Conservation (phyloP, 2,329 filamentous ascomycete genomes). For the Aspergillus aculeatus region DNA sequence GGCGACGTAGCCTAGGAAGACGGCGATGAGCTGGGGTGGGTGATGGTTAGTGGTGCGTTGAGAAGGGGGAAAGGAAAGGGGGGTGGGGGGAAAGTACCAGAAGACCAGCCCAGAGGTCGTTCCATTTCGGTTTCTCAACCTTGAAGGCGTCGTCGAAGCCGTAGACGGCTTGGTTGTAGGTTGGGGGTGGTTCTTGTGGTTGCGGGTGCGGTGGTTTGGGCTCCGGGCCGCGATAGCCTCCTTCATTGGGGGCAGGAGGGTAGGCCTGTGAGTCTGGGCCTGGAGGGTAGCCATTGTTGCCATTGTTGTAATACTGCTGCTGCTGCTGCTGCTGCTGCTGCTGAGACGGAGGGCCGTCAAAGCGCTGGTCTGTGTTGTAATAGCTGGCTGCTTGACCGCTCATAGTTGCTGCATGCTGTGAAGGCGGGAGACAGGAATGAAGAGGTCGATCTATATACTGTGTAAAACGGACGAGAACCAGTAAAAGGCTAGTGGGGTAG, state of each 20-base stretch:
- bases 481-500: background rate
- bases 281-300: conserved; percentile 15
- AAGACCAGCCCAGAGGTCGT: conserved; percentile 85
- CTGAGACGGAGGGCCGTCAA: conserved; percentile 17
- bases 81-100: conserved; percentile 56
- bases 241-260: conserved; percentile 10
- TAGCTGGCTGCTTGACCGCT: conserved; percentile 40
- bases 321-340: conserved; percentile 21
- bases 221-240: conserved; percentile 15
- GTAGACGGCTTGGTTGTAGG: conserved; percentile 37
- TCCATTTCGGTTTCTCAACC: conserved; percentile 78
- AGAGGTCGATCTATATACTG: background rate
- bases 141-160: conserved; percentile 79
- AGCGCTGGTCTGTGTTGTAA: conserved; percentile 32
- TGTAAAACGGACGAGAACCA: no score
- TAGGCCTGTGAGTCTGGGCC: conserved; percentile 21
- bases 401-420: conserved; percentile 24
- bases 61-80: background rate
- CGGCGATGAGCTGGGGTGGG: conserved; percentile 65
- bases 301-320: conserved; percentile 16
- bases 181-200: conserved; percentile 26
- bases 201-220: conserved; percentile 24
- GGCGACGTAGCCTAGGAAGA: conserved; percentile 70
- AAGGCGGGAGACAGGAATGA: background rate
- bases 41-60: background rate